These are phyloP conservation scores for Vitis amurensis DNA, from an alignment of 164 flowering plant species.

Conservation along the genomic window DNA sequence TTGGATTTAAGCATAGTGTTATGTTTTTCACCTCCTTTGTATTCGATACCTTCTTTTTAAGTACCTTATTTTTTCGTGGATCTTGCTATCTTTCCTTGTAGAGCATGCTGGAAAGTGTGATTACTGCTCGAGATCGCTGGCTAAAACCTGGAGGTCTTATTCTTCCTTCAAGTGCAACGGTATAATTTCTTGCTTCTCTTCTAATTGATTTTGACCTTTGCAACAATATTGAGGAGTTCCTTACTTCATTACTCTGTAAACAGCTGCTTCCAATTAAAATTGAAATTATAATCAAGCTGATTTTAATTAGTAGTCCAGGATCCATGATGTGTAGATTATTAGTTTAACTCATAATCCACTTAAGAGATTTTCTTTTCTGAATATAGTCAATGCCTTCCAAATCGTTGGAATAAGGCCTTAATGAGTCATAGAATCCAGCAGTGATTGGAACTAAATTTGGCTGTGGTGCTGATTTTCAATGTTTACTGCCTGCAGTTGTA, in stretches of 20 bases:
- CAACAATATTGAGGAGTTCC: background rate
- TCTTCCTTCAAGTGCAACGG: constrained; percentile 94
- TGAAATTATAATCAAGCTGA: background rate
- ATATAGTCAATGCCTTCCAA: background rate
- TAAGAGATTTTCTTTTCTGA: background rate
- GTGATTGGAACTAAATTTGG: background rate
- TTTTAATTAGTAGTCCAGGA: background rate
- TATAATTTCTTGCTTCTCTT: constrained; percentile 23
- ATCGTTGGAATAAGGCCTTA: background rate
- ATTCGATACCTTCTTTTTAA: background rate
- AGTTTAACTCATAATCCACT: no score
- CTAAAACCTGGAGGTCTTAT: constrained; percentile 95
- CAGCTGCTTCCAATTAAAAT: background rate
- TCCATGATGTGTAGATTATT: no score
- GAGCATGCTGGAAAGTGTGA: constrained; percentile 99
- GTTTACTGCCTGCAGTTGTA: constrained; percentile 60
- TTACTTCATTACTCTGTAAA: background rate
- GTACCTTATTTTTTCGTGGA: background rate
- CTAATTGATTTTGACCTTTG: no score
- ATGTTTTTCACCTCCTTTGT: background rate
- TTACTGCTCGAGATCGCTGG: constrained; percentile 97
- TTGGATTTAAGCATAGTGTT: background rate
- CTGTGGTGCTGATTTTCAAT: background rate
- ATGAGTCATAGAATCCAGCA: background rate
- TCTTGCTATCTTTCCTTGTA: constrained; percentile 16